A percentile compares a stretch with the other conserved stretches of the same genome.
Conservation (phyloP, 176 grass and related monocot genomes). For the Secale cereale region DNA sequence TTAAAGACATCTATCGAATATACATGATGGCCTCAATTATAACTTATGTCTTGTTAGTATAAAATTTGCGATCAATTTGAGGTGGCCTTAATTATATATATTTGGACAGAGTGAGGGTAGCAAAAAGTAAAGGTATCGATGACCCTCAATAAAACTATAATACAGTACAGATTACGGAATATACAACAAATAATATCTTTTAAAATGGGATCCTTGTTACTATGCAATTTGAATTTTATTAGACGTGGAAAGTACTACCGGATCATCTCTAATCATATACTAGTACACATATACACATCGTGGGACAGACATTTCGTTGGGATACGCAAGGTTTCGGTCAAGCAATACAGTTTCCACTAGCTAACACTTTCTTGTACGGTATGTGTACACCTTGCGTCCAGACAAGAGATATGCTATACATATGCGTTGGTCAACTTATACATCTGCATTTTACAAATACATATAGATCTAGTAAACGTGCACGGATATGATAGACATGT, state of each 20-base stretch:
- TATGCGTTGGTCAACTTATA: neutral
- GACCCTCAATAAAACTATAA: neutral
- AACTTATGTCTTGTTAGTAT: neutral
- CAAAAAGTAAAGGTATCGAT: neutral
- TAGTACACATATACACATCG: neutral
- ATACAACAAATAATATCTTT: neutral
- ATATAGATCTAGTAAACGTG: no score
- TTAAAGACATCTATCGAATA: neutral
- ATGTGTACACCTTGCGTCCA: neutral
- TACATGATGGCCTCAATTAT: no score
- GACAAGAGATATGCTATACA: neutral
- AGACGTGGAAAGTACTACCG: neutral
- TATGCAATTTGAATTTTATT: neutral
- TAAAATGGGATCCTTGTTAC: neutral
- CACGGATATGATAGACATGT: no score
- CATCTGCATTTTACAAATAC: neutral
- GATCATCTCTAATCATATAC: neutral
- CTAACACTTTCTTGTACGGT: conserved; percentile 14
- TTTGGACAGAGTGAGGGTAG: no score
- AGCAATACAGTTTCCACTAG: neutral
- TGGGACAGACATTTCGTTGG: neutral
- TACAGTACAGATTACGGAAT: no score
- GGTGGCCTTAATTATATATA: no score
- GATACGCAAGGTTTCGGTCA: neutral
- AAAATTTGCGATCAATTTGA: neutral